Evolutionary conservation across 163 green algal species (phyloP), one percentile per base, ranked within the genome.

Genomic region (Chlamydomonas reinhardtii): DNA sequence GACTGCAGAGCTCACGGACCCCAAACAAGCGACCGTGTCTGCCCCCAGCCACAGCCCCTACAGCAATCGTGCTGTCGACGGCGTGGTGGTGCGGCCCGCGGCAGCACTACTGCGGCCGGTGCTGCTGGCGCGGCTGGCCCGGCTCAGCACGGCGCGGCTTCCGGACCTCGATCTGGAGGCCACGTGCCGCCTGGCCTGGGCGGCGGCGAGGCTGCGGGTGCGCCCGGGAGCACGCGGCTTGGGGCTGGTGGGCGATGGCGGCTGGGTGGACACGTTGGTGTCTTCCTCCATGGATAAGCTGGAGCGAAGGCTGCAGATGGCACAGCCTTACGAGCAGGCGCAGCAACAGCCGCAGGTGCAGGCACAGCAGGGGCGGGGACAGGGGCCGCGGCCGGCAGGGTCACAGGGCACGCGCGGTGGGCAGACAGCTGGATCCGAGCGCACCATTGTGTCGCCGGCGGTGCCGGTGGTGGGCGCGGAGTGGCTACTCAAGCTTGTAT

Each of bases 401-500:
- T 48, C 5, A 5, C 39, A 25, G 15, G 37, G n/a, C 37, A 25
- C 35, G 64, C 8, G 61, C 64, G 1, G 61, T 48, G 14, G 32
- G 39, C 39, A 48, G 39, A 2, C 66, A 12, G 15, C n/a, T 29
- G n/a, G 66, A 2, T 25, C 31, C 66, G 39, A 5, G n/a, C 22
- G 31, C 31, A 11, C 66, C 31, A 56, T 56, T 14, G 48, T 56
- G 48, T 56, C 48, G 48, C 48, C 48, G 48, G 48, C 48, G 48
- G 48, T 14, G 48, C 48, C 48, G 48, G 48, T 56, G 48, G 48
- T 56, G 48, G 35, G 12, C 12, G 79, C 69, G 48, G 27, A 25
- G 11, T 76, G 56, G 80, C 48, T 86, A 56, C n/a, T 86, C 2
- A 52, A 73, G 54, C 54, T 86, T 34, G 70, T 79, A 15, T 32